phyloP scores from a whole-genome alignment of 345 rosid genomes.

The Chamaenerion angustifolium region DNA sequence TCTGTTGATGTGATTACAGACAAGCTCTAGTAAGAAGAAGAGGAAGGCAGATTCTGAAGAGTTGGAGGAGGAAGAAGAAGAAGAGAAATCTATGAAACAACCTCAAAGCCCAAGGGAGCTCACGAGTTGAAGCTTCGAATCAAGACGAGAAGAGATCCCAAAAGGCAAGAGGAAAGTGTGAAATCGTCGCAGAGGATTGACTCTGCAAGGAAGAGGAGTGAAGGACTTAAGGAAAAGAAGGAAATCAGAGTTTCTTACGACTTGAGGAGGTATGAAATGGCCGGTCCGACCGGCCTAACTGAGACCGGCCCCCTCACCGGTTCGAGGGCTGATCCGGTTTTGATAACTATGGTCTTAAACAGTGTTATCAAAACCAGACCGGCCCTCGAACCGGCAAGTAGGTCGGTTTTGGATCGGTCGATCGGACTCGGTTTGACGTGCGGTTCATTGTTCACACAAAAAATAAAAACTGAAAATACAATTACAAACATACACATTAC shows the following conservation, averaged over 20 bases:
- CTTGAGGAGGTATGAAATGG: no score
- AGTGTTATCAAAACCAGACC: no score
- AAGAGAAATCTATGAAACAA: constrained; percentile 30
- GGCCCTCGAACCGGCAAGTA: no score
- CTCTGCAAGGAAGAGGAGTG: constrained; percentile 69
- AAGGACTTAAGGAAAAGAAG: constrained; percentile 50
- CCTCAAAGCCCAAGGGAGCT: constrained; percentile 20
- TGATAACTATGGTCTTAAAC: no score
- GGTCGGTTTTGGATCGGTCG: no score
- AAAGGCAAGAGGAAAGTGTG: constrained; percentile 90
- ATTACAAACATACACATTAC: no score
- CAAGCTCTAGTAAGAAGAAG: constrained; percentile 71
- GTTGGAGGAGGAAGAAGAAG: constrained; percentile 46
- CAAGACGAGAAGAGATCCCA: constrained; percentile 75
- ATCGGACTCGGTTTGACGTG: no score
- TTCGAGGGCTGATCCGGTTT: no score
- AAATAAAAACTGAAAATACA: no score
- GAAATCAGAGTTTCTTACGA: constrained; percentile 27
- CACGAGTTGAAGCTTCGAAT: constrained; percentile 34
- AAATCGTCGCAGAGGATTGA: constrained; percentile 62
- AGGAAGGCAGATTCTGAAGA: constrained; percentile 66
- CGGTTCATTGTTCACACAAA: no score
- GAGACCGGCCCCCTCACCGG: no score
- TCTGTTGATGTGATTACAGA: constrained; percentile 24
- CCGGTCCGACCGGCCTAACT: no score